phyloP scores from a whole-genome alignment of 495 filamentous ascomycete genomes.

The Penicillium nucicola region DNA sequence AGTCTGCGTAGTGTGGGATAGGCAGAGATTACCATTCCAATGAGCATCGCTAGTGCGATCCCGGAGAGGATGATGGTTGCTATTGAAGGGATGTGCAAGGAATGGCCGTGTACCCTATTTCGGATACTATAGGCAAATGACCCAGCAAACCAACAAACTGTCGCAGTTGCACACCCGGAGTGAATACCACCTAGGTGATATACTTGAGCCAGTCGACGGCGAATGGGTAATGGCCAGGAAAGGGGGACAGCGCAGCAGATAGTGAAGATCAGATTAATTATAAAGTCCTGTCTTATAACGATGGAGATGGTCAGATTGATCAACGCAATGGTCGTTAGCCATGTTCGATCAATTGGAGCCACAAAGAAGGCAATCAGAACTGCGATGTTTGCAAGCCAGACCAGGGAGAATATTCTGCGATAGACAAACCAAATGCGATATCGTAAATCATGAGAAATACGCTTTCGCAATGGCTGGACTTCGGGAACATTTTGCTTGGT shows the following conservation, averaged over 20 bases:
- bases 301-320: constrained; percentile 41
- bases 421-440: constrained; percentile 14
- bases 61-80: neutral
- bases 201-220: constrained; percentile 54
- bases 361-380: constrained; percentile 4
- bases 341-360: constrained; percentile 1
- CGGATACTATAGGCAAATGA: constrained; percentile 8
- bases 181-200: constrained; percentile 62
- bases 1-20: constrained; percentile 12
- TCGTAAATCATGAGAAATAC: neutral
- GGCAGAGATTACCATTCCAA: constrained; percentile 15
- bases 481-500: too few relatives aligned
- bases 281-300: constrained; percentile 47
- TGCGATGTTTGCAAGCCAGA: constrained; percentile 11
- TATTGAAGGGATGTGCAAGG: neutral
- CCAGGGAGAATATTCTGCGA: constrained; percentile 10
- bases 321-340: constrained; percentile 7
- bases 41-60: constrained; percentile 4
- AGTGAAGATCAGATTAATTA: constrained; percentile 58
- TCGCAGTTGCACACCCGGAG: constrained; percentile 51
- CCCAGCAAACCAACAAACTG: constrained; percentile 35
- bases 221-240: constrained; percentile 50
- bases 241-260: constrained; percentile 46
- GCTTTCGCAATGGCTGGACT: too few relatives aligned
- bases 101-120: neutral